phyloP scores from a whole-genome alignment of 2,329 filamentous ascomycete species.

The Ophidiomyces ophidiicola region DNA sequence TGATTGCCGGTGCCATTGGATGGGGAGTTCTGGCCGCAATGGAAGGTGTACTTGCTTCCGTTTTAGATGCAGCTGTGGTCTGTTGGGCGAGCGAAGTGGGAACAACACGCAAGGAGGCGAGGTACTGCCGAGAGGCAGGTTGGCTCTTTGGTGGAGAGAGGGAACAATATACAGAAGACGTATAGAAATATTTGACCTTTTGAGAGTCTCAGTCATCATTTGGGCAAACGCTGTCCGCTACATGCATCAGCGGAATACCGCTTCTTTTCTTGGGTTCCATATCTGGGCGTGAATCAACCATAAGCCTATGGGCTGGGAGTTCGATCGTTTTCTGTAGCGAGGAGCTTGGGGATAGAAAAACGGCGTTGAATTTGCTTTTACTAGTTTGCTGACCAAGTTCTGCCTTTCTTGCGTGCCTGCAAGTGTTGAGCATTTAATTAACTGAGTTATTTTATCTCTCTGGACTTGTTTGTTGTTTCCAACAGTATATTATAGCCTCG shows the following conservation, averaged over 20 bases:
- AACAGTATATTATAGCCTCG: no score
- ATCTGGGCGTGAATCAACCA: background rate
- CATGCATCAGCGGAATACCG: no score
- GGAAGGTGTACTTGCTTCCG: conserved; percentile 75
- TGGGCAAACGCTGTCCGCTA: no score
- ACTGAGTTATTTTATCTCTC: no score
- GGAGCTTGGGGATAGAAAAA: conserved; percentile 4
- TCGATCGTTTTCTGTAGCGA: background rate
- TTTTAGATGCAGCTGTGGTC: conserved; percentile 76
- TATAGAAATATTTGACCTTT: no score
- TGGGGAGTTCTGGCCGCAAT: conserved; percentile 87
- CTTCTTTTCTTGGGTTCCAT: background rate
- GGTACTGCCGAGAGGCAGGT: conserved; percentile 85
- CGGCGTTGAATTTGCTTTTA: no score
- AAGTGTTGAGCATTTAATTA: no score
- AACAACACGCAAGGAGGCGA: conserved; percentile 48
- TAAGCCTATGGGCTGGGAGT: background rate
- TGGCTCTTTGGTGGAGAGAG: conserved; percentile 62
- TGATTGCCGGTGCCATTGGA: conserved; percentile 87
- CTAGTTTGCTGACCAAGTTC: no score
- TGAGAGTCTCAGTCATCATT: no score
- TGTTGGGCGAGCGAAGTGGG: conserved; percentile 87
- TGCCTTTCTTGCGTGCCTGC: background rate
- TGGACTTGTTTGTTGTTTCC: no score
- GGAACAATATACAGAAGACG: conserved; percentile 5